Conservation (phyloP, 495 filamentous ascomycete genomes). For the Trichoderma orchidacearum region DNA sequence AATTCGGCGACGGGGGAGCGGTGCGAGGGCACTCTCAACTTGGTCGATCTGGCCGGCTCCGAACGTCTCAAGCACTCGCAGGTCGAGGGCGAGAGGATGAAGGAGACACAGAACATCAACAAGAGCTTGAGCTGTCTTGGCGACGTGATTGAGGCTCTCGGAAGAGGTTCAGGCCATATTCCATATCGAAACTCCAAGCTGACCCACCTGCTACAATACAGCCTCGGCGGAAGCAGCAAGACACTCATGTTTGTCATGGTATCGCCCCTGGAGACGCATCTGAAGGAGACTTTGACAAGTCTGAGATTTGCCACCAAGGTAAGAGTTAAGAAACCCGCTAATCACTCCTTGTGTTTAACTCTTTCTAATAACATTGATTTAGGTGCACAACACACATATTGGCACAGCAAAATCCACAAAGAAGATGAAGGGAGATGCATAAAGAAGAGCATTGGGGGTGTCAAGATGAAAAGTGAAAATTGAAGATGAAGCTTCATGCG, state of each 20-base stretch:
- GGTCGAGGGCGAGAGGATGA: conserved; percentile 71
- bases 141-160: conserved; percentile 86
- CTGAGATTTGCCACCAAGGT: conserved; percentile 94
- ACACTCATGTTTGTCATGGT: conserved; percentile 99
- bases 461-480: not conserved
- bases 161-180: conserved; percentile 74
- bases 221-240: conserved; percentile 87
- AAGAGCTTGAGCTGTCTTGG: conserved; percentile 81
- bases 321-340: conserved; percentile 10
- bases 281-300: conserved; percentile 87
- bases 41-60: conserved; percentile 90
- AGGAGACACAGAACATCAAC: conserved; percentile 97
- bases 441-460: not conserved
- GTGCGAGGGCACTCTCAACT: conserved; percentile 86
- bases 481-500: not conserved
- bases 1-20: conserved; percentile 71
- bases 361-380: not conserved
- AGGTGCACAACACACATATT: conserved; percentile 79
- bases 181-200: conserved; percentile 96
- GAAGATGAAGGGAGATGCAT: conserved; percentile 26
- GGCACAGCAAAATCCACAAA: conserved; percentile 69
- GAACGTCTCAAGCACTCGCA: conserved; percentile 79
- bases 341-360: not conserved
- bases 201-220: conserved; percentile 91
- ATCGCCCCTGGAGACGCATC: conserved; percentile 78